These are phyloP conservation scores for Diutina neorugosa DNA, from an alignment of 1,139 yeast species.

Conservation along the genomic window DNA sequence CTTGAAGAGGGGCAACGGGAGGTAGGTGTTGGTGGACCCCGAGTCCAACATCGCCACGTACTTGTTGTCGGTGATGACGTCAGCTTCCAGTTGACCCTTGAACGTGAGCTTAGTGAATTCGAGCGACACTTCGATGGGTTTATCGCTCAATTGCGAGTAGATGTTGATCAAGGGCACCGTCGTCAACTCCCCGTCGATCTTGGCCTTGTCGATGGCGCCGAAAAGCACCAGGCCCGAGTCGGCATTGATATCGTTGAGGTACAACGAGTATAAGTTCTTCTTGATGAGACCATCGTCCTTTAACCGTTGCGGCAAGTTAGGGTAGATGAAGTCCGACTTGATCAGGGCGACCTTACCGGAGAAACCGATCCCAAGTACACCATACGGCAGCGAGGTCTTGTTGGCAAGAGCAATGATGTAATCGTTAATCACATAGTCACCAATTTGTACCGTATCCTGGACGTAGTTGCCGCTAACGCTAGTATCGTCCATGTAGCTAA, in stretches of 20 bases:
- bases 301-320: constrained; percentile 20
- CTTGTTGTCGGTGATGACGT: not conserved
- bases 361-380: constrained; percentile 54
- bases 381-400: constrained; percentile 37
- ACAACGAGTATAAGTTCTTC: constrained; percentile 42
- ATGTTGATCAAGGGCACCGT: constrained; percentile 9
- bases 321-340: constrained; percentile 11
- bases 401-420: constrained; percentile 42
- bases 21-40: constrained; percentile 25
- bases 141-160: constrained; percentile 11
- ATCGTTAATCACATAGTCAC: not conserved
- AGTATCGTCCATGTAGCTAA: not conserved
- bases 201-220: constrained; percentile 47
- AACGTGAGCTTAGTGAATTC: constrained; percentile 7
- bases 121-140: constrained; percentile 15
- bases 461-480: not conserved
- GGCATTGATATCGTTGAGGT: constrained; percentile 25
- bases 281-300: constrained; percentile 33
- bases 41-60: constrained; percentile 20
- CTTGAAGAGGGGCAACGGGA: constrained; percentile 13
- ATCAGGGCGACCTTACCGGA: constrained; percentile 32
- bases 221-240: constrained; percentile 36
- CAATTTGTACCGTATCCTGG: not conserved
- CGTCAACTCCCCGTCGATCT: constrained; percentile 26
- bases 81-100: not conserved